Base-by-base conservation (phyloP, 306 rosid species). In the Cucumis hystrix region DNA sequence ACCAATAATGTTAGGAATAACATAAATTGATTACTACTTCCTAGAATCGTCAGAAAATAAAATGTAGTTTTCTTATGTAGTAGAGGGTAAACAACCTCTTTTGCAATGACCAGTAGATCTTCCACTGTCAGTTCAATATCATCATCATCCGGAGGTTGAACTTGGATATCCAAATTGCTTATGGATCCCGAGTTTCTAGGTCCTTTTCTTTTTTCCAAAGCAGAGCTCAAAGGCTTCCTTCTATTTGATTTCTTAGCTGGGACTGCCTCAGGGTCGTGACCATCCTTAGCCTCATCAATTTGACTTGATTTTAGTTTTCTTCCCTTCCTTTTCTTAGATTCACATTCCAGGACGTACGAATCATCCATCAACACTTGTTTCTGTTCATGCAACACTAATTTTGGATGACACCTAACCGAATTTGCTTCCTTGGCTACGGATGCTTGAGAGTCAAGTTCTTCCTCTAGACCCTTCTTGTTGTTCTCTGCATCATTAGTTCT, bases 81-180 rank as follows among this genome's bases (percentile, higher is more conserved):
- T 65, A 71, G 60, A 81, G 57, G 79, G 49, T 15, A 81, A 83
- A 81, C 68, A 58, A 90, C 98, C 96, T 92, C 88, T 79, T 89
- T 79, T 16, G 98, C 97, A 68, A 89, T 90, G 76, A 77, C 81
- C 86, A 92, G 78, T 58, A 90, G 79, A 84, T 94, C 98, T 40
- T 87, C 91, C 63, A 88, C 81, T 1, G 96, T 88, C 65, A 94
- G 86, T 51, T 86, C 97, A 25, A 83, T 56, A 14, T 85, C 89
- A 75, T 84, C 85, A 54, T 83, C 89, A 77, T 74, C 81, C 10
- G 33, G 69, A 70, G 77, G 79, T 81, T 79, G 82, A 80, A 58
- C 79, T 73, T 79, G 81, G 78, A 43, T 20, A 55, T 82, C 84
- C 78, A 80, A 80, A 45, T 7, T 45, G 47, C 79, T 58, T 81